phyloP scores from a whole-genome alignment of 2,329 filamentous ascomycete genomes.

The Westerdykella aurantiaca region DNA sequence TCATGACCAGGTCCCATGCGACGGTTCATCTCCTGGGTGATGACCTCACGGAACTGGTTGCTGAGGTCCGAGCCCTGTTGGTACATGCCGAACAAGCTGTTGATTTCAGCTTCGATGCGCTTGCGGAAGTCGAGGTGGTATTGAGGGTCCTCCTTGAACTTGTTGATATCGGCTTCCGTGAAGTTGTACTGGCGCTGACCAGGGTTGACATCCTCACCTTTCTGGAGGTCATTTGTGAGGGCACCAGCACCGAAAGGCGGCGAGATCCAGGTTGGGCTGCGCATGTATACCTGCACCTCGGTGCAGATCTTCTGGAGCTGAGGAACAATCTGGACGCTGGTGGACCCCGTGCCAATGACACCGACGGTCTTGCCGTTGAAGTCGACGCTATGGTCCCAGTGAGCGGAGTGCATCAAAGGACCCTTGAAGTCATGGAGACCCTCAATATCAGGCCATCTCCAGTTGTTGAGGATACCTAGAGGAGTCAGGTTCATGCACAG shows the following conservation, averaged over 20 bases:
- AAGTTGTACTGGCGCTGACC: slow-evolving; percentile 41
- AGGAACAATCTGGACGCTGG: slow-evolving; percentile 35
- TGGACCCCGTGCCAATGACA: slow-evolving; percentile 32
- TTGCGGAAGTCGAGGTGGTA: slow-evolving; percentile 48
- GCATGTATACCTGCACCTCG: slow-evolving; percentile 33
- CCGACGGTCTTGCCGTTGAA: slow-evolving; percentile 26
- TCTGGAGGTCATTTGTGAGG: slow-evolving; percentile 28
- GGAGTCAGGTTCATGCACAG: slow-evolving; percentile 51
- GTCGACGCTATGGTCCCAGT: slow-evolving; percentile 39
- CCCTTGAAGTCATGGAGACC: slow-evolving; percentile 41
- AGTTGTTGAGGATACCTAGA: slow-evolving; percentile 42
- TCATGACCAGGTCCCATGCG: slow-evolving; percentile 38
- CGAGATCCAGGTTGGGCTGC: slow-evolving; percentile 39
- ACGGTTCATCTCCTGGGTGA: slow-evolving; percentile 39
- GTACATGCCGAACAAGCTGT: slow-evolving; percentile 50
- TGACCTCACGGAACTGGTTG: slow-evolving; percentile 38
- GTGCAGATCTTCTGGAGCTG: slow-evolving; percentile 35
- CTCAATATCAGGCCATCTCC: slow-evolving; percentile 42
- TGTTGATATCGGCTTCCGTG: slow-evolving; percentile 50
- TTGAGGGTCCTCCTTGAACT: slow-evolving; percentile 54
- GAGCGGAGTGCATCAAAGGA: slow-evolving; percentile 41
- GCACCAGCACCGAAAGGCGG: slow-evolving; percentile 35
- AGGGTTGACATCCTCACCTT: slow-evolving; percentile 36
- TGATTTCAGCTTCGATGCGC: slow-evolving; percentile 47
- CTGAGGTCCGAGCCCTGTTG: slow-evolving; percentile 44